These are phyloP conservation scores for Ceriops zippeliana DNA, from an alignment of 345 rosid species.

Conservation along the genomic window DNA sequence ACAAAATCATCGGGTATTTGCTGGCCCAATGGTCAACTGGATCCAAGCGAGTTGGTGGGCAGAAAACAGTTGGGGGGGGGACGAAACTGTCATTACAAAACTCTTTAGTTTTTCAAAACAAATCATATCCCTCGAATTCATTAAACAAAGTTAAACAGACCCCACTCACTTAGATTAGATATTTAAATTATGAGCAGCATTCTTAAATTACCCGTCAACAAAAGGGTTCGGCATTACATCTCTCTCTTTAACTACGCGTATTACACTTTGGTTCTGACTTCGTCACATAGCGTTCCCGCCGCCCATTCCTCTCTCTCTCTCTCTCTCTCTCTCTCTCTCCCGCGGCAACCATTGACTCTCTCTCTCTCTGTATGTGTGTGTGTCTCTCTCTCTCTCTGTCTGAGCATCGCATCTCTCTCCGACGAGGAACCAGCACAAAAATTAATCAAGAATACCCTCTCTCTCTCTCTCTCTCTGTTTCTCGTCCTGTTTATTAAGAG, in stretches of 20 bases:
- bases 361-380: neutral
- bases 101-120: too few species aligned
- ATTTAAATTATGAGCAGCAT: neutral
- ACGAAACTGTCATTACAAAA: too few species aligned
- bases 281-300: conserved; percentile 7
- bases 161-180: conserved; percentile 4
- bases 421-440: neutral
- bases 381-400: neutral
- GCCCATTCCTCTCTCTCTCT: neutral
- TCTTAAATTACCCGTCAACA: conserved; percentile 1
- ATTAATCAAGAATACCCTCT: neutral
- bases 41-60: too few species aligned
- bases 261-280: neutral
- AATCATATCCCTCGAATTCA: too few species aligned
- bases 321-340: neutral
- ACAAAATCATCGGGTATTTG: too few species aligned
- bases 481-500: neutral
- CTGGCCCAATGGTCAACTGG: too few species aligned
- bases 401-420: neutral
- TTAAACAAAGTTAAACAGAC: neutral
- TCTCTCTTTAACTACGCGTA: conserved; percentile 5
- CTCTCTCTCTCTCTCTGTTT: neutral
- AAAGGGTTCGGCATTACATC: too few species aligned
- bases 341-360: neutral
- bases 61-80: too few species aligned